Evolutionary conservation across 352 stramenopile genomes (phyloP), one percentile per base, ranked within the genome.

Genomic region (Globisporangium orthogonon): DNA sequence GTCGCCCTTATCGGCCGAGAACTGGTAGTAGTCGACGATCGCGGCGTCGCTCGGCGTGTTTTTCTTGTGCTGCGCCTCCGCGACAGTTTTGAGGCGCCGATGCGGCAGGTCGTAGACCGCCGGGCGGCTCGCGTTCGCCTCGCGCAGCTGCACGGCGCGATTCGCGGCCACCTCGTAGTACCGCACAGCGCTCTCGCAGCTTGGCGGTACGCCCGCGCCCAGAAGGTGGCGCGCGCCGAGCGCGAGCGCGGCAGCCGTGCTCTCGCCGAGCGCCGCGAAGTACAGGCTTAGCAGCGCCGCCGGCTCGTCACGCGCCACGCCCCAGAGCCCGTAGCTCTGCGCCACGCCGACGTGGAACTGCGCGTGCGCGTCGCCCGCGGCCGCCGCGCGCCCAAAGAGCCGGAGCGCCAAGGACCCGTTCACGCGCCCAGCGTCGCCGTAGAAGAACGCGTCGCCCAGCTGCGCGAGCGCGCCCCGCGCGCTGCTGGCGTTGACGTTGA

Each of bases 121-220:
- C 4, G 83, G 78, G 33, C 76, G 66, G 52, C 62, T 86, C 7
- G 66, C 53, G 51, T 87, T 78, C 35, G 64, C 58, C 44, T 94
- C 76, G 13, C 84, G 72, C 49, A 87, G 71, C 29, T 73, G 62
- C 40, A 92, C 71, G 5, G 82, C 89, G 47, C 78, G 74, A 62
- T 96, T 90, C 18, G 89, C 87, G 31, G 83, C 89, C 30, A 87
- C 71, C 66, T 95, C 86, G 58, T 96, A 97, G 75, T 96, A 96
- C 9, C 83, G 79, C 54, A 95, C 76, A 1, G 87, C 85, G 1
- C 60, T 80, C 56, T 96, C 83, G 61, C 89, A 97, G 60, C 78
- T 89, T 65, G 86, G 86, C 0, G 85, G 84, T 4, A 87, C 77
- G 30, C 78, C 74, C 28, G 88, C 57, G 6, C 87, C 89, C 10